Conservation (phyloP, 768 basidiomycete species). For the Hypholoma fasciculare region DNA sequence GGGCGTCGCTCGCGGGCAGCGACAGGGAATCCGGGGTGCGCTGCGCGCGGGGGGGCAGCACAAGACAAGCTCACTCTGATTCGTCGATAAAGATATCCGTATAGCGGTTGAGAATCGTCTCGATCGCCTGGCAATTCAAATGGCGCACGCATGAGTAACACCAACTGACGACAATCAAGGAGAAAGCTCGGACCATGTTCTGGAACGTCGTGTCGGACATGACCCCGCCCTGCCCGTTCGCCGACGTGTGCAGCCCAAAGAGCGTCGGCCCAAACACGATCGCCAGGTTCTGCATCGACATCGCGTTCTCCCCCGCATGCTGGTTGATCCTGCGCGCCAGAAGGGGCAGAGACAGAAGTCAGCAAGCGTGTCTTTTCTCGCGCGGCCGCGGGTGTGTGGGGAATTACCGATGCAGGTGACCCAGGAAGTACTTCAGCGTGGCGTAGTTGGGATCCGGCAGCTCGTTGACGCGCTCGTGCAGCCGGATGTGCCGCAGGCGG, state of each 20-base stretch:
- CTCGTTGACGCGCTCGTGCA: slow-evolving; percentile 97
- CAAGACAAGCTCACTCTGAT: slow-evolving; percentile 38
- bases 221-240: slow-evolving; percentile 49
- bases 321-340: slow-evolving; percentile 62
- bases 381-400: too few species aligned
- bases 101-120: slow-evolving; percentile 93
- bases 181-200: slow-evolving; percentile 55
- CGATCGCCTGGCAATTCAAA: slow-evolving; percentile 67
- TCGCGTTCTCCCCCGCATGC: slow-evolving; percentile 78
- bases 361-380: too few species aligned
- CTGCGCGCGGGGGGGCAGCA: slow-evolving; percentile 1
- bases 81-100: slow-evolving; percentile 97
- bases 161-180: slow-evolving; percentile 5
- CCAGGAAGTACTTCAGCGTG: slow-evolving; percentile 93
- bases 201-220: slow-evolving; percentile 74
- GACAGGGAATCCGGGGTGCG: neutral
- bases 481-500: slow-evolving; percentile 88
- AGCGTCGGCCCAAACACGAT: slow-evolving; percentile 99
- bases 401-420: slow-evolving; percentile 82
- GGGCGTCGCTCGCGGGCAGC: neutral
- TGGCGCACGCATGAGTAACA: slow-evolving; percentile 4
- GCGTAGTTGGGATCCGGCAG: slow-evolving; percentile 99
- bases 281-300: slow-evolving; percentile 90
- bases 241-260: slow-evolving; percentile 71
- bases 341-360: too few species aligned